Evolutionary conservation across 768 basidiomycete genomes (phyloP), one percentile per base, ranked within the genome.

Genomic region (Tremella fuciformis): DNA sequence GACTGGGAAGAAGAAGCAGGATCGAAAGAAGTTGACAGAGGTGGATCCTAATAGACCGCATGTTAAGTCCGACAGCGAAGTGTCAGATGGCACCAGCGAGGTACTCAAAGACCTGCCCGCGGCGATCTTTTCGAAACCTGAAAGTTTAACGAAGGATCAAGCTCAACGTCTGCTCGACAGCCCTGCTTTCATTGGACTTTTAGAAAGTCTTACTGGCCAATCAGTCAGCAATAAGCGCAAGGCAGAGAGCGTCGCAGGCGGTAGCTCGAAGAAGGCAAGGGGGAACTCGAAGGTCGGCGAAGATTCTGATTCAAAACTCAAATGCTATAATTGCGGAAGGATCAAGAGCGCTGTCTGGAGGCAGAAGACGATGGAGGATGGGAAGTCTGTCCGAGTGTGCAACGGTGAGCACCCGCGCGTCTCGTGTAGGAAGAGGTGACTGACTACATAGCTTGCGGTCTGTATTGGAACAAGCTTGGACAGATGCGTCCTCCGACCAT

Each of bases 321-420:
- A 57, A 24, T 76, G 74, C 53, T 76, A 57, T 48, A 73, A 76
- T 56, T 76, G 74, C 44, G 74, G 74, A 8, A 59, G 72, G 26
- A 70, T 69, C 1, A 73, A 76, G 53, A 65, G 62, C 42, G 65
- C 66, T 16, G 72, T 73, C 13, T 76, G 74, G 74, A 53, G 74
- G 49, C 64, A 57, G 19, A 71, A 69, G 60, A 60, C 58, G 13
- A 67, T 72, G 65, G 68, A 72, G 21, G 65, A 67, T 50, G 69
- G 67, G 13, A 59, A 62, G 38, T 58, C 61, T 0, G 66, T 69
- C 51, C 52, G 69, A 40, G 70, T 76, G 18, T 76, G 74, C 58
- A 76, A 76, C 63, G 74, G 74, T 76, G 52, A 65, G 72, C 65
- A 3, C 3, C 15, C 24, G 11, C 50, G 25, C 25, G 15, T 41